Conservation (phyloP, 2,329 filamentous ascomycete species). For the Aspergillus tubingensis region DNA sequence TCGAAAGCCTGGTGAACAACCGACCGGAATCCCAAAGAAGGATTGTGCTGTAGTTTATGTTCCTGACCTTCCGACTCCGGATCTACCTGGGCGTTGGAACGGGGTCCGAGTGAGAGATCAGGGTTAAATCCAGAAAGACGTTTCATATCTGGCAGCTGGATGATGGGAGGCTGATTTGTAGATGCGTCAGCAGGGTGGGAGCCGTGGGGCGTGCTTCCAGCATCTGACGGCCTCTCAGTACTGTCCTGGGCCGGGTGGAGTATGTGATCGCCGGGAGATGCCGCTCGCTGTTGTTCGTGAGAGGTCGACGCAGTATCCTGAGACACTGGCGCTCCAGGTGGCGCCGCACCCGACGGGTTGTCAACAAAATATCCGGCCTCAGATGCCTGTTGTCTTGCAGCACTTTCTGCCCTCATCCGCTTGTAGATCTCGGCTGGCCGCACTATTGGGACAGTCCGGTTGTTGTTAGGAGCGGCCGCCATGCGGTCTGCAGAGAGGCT, state of each 20-base stretch:
- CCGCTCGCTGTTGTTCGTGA: background rate
- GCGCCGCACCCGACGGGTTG: constrained; percentile 47
- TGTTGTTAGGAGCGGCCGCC: constrained; percentile 21
- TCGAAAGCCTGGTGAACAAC: constrained; percentile 69
- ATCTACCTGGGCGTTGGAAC: constrained; percentile 16
- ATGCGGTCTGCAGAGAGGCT: constrained; percentile 25
- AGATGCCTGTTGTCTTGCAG: constrained; percentile 53
- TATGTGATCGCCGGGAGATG: constrained; percentile 6
- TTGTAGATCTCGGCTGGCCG: constrained; percentile 77
- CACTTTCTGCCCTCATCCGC: constrained; percentile 66
- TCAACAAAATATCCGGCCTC: constrained; percentile 61
- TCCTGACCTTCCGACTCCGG: constrained; percentile 19
- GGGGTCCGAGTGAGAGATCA: constrained; percentile 26
- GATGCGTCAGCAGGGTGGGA: background rate
- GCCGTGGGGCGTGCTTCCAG: background rate
- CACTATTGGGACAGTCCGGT: constrained; percentile 64
- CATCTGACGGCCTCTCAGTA: background rate
- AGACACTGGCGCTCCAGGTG: constrained; percentile 1
- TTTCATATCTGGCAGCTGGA: constrained; percentile 46
- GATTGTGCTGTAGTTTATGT: constrained; percentile 51
- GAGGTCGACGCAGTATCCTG: background rate
- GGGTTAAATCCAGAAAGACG: constrained; percentile 44
- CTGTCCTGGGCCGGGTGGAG: constrained; percentile 6
- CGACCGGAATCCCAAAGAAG: constrained; percentile 58
- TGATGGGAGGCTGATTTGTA: constrained; percentile 18